These are phyloP conservation scores for Camellia sinensis DNA, from an alignment of 148 eudicot genomes.

Conservation along the genomic window DNA sequence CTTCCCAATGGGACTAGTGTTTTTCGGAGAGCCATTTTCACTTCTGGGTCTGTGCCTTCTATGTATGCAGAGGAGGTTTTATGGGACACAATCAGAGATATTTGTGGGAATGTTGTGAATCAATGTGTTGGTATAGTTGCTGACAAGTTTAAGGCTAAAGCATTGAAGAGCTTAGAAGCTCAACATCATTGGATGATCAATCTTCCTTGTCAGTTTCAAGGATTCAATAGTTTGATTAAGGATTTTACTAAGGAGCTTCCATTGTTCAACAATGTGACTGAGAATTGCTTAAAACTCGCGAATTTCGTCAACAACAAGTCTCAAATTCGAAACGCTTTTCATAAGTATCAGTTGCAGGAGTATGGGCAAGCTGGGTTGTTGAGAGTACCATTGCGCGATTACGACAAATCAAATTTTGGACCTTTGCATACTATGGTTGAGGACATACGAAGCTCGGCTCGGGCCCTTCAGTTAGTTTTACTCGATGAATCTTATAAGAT, in stretches of 20 bases:
- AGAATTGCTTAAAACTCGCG: conserved; percentile 67
- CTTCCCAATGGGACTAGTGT: conserved; percentile 87
- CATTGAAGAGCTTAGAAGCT: conserved; percentile 69
- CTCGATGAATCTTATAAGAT: conserved; percentile 73
- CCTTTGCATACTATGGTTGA: conserved; percentile 55
- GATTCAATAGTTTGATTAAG: conserved; percentile 66
- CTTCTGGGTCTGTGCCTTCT: conserved; percentile 48
- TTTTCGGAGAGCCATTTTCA: conserved; percentile 68
- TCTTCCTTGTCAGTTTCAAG: conserved; percentile 76
- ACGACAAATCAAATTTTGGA: conserved; percentile 41
- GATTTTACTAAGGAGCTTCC: conserved; percentile 78
- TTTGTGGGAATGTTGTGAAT: conserved; percentile 63
- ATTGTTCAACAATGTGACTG: conserved; percentile 64
- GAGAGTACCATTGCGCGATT: conserved; percentile 37
- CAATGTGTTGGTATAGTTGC: conserved; percentile 84
- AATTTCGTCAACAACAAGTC: conserved; percentile 66
- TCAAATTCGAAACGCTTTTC: conserved; percentile 54
- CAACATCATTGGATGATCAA: conserved; percentile 94
- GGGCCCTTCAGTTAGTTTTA: conserved; percentile 61
- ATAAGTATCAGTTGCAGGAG: conserved; percentile 66
- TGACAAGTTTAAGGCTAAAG: conserved; percentile 73
- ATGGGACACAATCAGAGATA: conserved; percentile 62
- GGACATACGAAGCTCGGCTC: conserved; percentile 62
- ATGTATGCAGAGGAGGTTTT: conserved; percentile 83
- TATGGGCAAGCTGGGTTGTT: conserved; percentile 54